Percentiles rank a stretch among this genome's conserved stretches.
These are phyloP conservation scores for Exophiala aquamarina DNA, from an alignment of 2,329 filamentous ascomycete genomes.

Conservation along the genomic window DNA sequence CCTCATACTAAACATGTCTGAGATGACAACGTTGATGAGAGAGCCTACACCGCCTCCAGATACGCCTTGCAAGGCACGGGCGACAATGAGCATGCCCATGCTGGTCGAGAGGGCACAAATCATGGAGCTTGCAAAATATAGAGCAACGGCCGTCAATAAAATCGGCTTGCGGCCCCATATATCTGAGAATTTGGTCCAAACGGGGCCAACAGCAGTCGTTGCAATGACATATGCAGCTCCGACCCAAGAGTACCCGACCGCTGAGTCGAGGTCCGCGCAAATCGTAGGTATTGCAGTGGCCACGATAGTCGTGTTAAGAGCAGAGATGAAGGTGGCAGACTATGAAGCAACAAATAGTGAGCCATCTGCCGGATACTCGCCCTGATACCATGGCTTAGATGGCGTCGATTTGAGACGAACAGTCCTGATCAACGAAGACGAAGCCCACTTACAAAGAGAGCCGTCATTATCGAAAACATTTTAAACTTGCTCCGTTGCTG, in stretches of 20 bases:
- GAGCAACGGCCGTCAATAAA: conserved; percentile 49
- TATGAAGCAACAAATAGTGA: neutral
- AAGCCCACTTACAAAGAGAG: conserved; percentile 28
- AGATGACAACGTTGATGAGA: conserved; percentile 54
- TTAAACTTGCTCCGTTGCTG: conserved; percentile 26
- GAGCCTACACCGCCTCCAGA: conserved; percentile 54
- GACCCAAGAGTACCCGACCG: conserved; percentile 49
- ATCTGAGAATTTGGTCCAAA: conserved; percentile 65
- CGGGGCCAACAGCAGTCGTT: conserved; percentile 49
- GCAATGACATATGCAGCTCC: conserved; percentile 46
- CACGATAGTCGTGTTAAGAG: conserved; percentile 56
- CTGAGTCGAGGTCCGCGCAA: conserved; percentile 39
- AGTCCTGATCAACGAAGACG: too few relatives aligned
- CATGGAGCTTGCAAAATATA: conserved; percentile 51
- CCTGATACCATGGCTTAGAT: too few relatives aligned
- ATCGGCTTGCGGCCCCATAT: conserved; percentile 67
- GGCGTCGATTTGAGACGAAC: too few relatives aligned
- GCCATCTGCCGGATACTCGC: too few relatives aligned
- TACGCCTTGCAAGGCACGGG: conserved; percentile 53
- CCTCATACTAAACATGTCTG: conserved; percentile 55
- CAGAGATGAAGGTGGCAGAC: conserved; percentile 57
- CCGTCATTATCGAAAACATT: conserved; percentile 31
- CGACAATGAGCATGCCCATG: conserved; percentile 54
- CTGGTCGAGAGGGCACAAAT: conserved; percentile 47
- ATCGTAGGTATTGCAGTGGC: conserved; percentile 47